phyloP scores from a whole-genome alignment of 2,329 filamentous ascomycete species.

The Niveomyces coronatus region DNA sequence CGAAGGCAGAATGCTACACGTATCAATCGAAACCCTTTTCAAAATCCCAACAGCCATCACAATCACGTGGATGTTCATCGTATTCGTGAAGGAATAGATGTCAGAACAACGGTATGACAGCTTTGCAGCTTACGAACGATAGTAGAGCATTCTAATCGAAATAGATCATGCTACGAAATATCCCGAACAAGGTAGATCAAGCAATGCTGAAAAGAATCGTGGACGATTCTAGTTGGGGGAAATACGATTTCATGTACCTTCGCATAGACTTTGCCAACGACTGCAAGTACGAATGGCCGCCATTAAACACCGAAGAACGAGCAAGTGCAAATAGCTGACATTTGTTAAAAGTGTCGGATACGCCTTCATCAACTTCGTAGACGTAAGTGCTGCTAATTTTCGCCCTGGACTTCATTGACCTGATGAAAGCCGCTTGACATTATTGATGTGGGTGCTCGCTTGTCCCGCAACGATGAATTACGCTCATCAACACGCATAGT shows the following conservation, averaged over 20 bases:
- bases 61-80: slow-evolving; percentile 52
- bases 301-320: too few relatives aligned
- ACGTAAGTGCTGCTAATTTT: slow-evolving; percentile 41
- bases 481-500: too few relatives aligned
- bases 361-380: slow-evolving; percentile 90
- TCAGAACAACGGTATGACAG: slow-evolving; percentile 58
- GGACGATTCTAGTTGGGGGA: slow-evolving; percentile 66
- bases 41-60: slow-evolving; percentile 41
- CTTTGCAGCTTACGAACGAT: not conserved
- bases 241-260: slow-evolving; percentile 92
- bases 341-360: slow-evolving; percentile 71
- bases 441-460: slow-evolving; percentile 44
- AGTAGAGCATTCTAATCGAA: slow-evolving; percentile 8
- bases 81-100: slow-evolving; percentile 58
- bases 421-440: slow-evolving; percentile 55
- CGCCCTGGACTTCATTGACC: slow-evolving; percentile 24
- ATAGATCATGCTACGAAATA: slow-evolving; percentile 89
- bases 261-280: slow-evolving; percentile 81
- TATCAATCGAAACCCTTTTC: slow-evolving; percentile 34
- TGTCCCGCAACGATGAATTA: not conserved
- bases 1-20: slow-evolving; percentile 41
- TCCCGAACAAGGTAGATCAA: slow-evolving; percentile 81
- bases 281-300: slow-evolving; percentile 53
- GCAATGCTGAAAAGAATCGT: slow-evolving; percentile 68
- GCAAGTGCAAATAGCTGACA: not conserved